These are phyloP conservation scores for Leccinum subgranulosum DNA, from an alignment of 768 basidiomycete species.

Conservation along the genomic window DNA sequence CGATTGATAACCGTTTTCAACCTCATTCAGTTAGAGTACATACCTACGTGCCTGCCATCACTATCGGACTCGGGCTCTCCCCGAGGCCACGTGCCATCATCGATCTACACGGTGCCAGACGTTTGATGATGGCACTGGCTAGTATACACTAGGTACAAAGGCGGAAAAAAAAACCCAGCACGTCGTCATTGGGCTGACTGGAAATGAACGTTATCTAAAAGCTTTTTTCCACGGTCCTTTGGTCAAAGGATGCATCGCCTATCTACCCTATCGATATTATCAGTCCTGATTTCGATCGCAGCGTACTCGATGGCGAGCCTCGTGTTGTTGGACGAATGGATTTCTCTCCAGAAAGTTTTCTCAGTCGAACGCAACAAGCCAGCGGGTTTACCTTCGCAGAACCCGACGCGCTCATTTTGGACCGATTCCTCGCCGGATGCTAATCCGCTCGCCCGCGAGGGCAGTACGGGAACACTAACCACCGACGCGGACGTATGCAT, in stretches of 20 bases:
- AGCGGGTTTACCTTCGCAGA: conserved; percentile 48
- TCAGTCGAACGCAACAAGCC: conserved; percentile 1
- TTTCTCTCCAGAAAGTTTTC: conserved; percentile 6
- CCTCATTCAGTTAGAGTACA: no score
- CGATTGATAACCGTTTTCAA: no score
- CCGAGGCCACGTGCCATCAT: no score
- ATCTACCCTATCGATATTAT: not conserved
- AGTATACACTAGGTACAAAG: no score
- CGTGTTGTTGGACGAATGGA: not conserved
- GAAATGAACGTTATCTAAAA: not conserved
- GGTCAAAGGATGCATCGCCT: not conserved
- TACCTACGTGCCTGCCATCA: no score
- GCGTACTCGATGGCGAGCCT: conserved; percentile 9
- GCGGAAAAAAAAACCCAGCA: no score
- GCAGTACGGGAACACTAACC: conserved; percentile 60
- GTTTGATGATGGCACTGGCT: no score
- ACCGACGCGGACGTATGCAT: conserved; percentile 68
- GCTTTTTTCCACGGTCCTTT: not conserved
- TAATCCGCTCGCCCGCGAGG: conserved; percentile 65
- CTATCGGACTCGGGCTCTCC: no score
- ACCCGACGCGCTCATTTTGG: conserved; percentile 78
- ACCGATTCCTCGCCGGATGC: conserved; percentile 48
- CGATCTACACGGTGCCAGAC: no score
- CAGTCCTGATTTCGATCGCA: not conserved
- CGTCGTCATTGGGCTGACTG: no score